These are phyloP conservation scores for Saturnispora diversa DNA, from an alignment of 805 yeast species.

Conservation along the genomic window DNA sequence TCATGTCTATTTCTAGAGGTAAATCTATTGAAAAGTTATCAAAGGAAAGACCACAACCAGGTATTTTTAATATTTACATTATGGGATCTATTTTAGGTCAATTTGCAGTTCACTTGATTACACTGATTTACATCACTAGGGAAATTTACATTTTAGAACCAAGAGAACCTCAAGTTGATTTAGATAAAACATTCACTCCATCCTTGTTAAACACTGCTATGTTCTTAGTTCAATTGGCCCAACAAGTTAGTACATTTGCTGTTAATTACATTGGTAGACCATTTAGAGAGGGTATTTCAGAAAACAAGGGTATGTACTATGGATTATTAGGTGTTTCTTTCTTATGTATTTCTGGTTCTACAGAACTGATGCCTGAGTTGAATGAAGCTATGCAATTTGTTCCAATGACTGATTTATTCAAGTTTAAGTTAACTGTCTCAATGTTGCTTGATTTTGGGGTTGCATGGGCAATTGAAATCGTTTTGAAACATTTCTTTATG, in stretches of 20 bases:
- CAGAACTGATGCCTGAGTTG: slow-evolving; percentile 90
- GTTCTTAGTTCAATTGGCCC: slow-evolving; percentile 87
- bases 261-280: slow-evolving; percentile 97
- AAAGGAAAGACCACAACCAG: slow-evolving; percentile 93
- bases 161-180: slow-evolving; percentile 80
- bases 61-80: slow-evolving; percentile 88
- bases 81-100: slow-evolving; percentile 98
- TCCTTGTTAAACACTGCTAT: slow-evolving; percentile 93
- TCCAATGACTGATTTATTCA: slow-evolving; percentile 69
- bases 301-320: slow-evolving; percentile 94
- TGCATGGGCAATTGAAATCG: slow-evolving; percentile 69
- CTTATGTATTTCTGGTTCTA: slow-evolving; percentile 82
- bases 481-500: slow-evolving; percentile 79
- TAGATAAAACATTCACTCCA: slow-evolving; percentile 83
- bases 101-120: slow-evolving; percentile 82
- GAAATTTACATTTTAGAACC: slow-evolving; percentile 88
- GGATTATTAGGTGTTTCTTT: slow-evolving; percentile 88
- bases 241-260: slow-evolving; percentile 95
- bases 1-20: slow-evolving; percentile 91
- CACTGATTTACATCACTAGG: slow-evolving; percentile 73
- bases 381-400: slow-evolving; percentile 90
- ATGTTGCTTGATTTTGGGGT: slow-evolving; percentile 70
- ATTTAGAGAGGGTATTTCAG: slow-evolving; percentile 82
- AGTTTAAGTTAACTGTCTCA: slow-evolving; percentile 63
- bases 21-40: slow-evolving; percentile 82